Base-by-base conservation (phyloP, 495 filamentous ascomycete genomes). In the Bacidia rubella region DNA sequence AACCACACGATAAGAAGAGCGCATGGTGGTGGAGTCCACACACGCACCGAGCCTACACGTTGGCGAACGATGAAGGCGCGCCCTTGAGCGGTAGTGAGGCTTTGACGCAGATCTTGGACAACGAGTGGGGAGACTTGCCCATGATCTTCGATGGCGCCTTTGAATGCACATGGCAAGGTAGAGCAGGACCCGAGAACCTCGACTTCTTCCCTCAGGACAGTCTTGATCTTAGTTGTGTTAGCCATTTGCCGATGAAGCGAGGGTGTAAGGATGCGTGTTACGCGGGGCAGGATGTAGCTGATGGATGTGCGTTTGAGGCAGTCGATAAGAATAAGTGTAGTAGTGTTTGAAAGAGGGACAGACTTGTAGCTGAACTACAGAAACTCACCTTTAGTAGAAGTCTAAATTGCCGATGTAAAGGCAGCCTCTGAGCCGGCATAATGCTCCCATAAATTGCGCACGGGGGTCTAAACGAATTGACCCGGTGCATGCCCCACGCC, bases 71-170 rank as follows among this genome's bases (percentile, higher is more conserved):
- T 15, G 25, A n/a, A n/a, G n/a, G n/a, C n/a, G n/a, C n/a, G n/a
- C n/a, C n/a, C n/a, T n/a, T n/a, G n/a, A n/a, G n/a, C n/a, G n/a
- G n/a, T n/a, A n/a, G n/a, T n/a, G n/a, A n/a, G n/a, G n/a, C 56
- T 32, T 21, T 56, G 9, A 35, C 52, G 20, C 49, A 54, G 23
- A 52, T 50, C 2, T 35, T 56, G 9, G 2, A 23, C 47, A 53
- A 53, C 41, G 41, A 55, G 3, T 59, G 57, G 57, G 48, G 44
- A 1, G 29, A 42, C 1, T 24, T 55, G n/a, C 17, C 44, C 24
- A 25, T 57, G 41, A 35, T 60, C 1, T 60, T 60, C 24, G 58
- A 60, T 25, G 58, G 58, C 0, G 55, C 32, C 11, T 60, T 47
- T 23, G 53, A 60, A 19, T 60, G 58, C 26, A 60, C 58, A 20